Evolutionary conservation across 768 basidiomycete genomes (phyloP).

Genomic region (Russula lepida): DNA sequence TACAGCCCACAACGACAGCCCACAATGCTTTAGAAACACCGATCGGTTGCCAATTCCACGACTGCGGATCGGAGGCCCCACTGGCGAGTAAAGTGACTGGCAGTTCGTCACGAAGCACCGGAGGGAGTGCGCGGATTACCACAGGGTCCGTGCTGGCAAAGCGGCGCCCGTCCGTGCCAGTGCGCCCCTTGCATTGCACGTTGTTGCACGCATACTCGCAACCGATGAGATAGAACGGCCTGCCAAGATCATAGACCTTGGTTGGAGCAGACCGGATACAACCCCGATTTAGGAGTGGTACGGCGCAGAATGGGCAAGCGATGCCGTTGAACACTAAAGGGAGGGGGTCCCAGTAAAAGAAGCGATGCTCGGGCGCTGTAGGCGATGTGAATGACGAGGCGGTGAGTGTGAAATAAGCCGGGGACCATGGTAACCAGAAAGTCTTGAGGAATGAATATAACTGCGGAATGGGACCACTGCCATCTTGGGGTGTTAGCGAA

Average conservation of each 20-base stretch:
- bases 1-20: slow-evolving; percentile 58
- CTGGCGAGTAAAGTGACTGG: slow-evolving; percentile 54
- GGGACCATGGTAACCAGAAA: slow-evolving; percentile 77
- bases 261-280: slow-evolving; percentile 67
- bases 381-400: slow-evolving; percentile 61
- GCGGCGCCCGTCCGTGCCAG: slow-evolving; percentile 46
- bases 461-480: slow-evolving; percentile 48
- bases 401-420: slow-evolving; percentile 67
- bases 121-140: slow-evolving; percentile 61
- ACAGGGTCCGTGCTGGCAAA: slow-evolving; percentile 67
- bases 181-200: slow-evolving; percentile 36
- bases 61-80: slow-evolving; percentile 36
- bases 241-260: slow-evolving; percentile 72
- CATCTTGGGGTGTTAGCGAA: slow-evolving; percentile 45
- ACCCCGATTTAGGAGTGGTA: slow-evolving; percentile 56
- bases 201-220: slow-evolving; percentile 68
- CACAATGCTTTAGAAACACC: slow-evolving; percentile 65
- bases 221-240: slow-evolving; percentile 79
- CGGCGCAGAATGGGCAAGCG: slow-evolving; percentile 56
- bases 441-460: slow-evolving; percentile 74
- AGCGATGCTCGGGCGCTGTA: slow-evolving; percentile 64
- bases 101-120: slow-evolving; percentile 63
- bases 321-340: slow-evolving; percentile 80
- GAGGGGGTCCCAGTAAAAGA: slow-evolving; percentile 83
- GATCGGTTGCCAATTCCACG: slow-evolving; percentile 73